Evolutionary conservation across 495 filamentous ascomycete genomes (phyloP).

Genomic region (Hypoxylon crocopeplum): DNA sequence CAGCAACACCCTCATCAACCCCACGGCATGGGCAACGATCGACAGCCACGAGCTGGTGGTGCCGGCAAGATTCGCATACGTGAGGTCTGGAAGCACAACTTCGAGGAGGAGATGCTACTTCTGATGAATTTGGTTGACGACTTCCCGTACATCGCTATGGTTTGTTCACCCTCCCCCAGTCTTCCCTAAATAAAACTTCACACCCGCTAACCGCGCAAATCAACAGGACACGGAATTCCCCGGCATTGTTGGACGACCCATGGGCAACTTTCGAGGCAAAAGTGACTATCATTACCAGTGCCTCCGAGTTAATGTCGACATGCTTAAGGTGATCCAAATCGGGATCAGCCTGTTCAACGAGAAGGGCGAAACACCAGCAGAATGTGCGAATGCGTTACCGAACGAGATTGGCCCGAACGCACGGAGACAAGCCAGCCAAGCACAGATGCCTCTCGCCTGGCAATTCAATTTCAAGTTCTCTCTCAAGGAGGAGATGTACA

Average conservation of each 20-base stretch:
- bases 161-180: conserved; percentile 47
- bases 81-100: conserved; percentile 92
- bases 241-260: conserved; percentile 91
- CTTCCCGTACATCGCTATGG: conserved; percentile 97
- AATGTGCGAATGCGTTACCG: conserved; percentile 63
- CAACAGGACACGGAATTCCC: conserved; percentile 95
- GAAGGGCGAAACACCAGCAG: conserved; percentile 82
- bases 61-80: conserved; percentile 77
- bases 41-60: conserved; percentile 44
- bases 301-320: conserved; percentile 93
- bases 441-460: conserved; percentile 87
- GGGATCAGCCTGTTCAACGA: conserved; percentile 90
- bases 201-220: conserved; percentile 32
- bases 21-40: conserved; percentile 56
- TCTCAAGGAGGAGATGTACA: conserved; percentile 94
- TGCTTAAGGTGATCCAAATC: conserved; percentile 95
- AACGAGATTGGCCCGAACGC: conserved; percentile 51
- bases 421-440: conserved; percentile 57
- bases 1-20: conserved; percentile 59
- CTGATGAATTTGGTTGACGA: conserved; percentile 82
- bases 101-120: conserved; percentile 85
- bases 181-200: background rate
- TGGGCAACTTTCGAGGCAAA: conserved; percentile 91
- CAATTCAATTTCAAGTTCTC: conserved; percentile 99
- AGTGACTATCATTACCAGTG: conserved; percentile 99